Evolutionary conservation across 2,329 filamentous ascomycete species (phyloP).

Genomic region (Cordyceps javanica): DNA sequence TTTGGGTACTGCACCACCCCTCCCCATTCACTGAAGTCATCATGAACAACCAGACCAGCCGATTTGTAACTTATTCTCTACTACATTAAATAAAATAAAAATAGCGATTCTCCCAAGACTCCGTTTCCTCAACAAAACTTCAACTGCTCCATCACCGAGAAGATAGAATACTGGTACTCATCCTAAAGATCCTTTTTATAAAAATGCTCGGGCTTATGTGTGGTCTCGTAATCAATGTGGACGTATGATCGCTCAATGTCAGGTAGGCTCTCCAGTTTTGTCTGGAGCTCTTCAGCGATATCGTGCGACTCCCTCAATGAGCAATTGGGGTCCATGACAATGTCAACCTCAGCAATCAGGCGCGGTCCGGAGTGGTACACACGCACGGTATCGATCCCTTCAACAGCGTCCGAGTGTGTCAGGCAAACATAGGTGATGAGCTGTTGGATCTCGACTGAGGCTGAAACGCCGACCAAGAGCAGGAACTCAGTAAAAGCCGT

Average conservation of each 20-base stretch:
- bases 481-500: constrained; percentile 88
- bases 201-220: constrained; percentile 80
- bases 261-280: constrained; percentile 85
- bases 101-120: background rate
- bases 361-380: constrained; percentile 87
- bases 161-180: background rate
- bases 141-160: background rate
- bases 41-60: background rate
- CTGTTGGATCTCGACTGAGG: constrained; percentile 79
- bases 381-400: constrained; percentile 88
- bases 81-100: background rate
- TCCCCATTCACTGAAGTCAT: background rate
- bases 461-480: constrained; percentile 82
- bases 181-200: constrained; percentile 54
- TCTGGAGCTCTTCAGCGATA: constrained; percentile 87
- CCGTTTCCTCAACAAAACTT: background rate
- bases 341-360: constrained; percentile 90
- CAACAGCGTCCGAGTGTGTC: constrained; percentile 78
- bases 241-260: constrained; percentile 93
- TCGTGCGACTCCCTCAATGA: constrained; percentile 79
- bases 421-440: constrained; percentile 89
- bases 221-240: constrained; percentile 95
- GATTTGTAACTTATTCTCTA: background rate
- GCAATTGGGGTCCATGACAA: constrained; percentile 79
- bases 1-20: background rate